phyloP scores from a whole-genome alignment of 495 filamentous ascomycete species.

The Usnea hakonensis region DNA sequence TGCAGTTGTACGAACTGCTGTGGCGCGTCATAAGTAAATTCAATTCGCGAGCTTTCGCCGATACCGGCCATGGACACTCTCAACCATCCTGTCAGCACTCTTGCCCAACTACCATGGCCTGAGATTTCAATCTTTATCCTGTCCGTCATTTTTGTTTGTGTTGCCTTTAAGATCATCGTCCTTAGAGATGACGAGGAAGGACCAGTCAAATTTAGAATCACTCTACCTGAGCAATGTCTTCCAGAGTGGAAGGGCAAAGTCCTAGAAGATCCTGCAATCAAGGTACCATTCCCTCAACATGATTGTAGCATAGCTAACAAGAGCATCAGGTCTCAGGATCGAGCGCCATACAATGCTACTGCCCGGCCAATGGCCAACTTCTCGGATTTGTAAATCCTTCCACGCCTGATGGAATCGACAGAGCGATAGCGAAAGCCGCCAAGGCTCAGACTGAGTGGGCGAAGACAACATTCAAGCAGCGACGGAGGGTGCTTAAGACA shows the following conservation, averaged over 20 bases:
- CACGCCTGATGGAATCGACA: constrained; percentile 71
- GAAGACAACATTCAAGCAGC: constrained; percentile 65
- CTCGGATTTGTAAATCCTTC: constrained; percentile 75
- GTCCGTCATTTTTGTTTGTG: constrained; percentile 19
- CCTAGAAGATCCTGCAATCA: constrained; percentile 54
- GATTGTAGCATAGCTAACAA: constrained; percentile 10
- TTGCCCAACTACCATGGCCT: constrained; percentile 1
- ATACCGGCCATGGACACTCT: constrained; percentile 9
- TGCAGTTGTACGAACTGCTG: too few relatives aligned
- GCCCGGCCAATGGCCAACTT: constrained; percentile 77
- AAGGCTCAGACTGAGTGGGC: constrained; percentile 77
- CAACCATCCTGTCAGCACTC: background rate
- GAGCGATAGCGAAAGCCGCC: constrained; percentile 63
- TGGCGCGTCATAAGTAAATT: background rate
- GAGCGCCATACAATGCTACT: constrained; percentile 74
- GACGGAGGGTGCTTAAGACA: constrained; percentile 72
- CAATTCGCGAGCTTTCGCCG: background rate
- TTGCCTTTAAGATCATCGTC: constrained; percentile 19
- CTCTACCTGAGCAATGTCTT: constrained; percentile 48
- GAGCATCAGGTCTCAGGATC: constrained; percentile 39
- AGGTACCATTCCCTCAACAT: constrained; percentile 26
- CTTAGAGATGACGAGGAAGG: constrained; percentile 34
- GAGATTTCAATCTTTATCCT: constrained; percentile 17
- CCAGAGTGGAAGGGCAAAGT: constrained; percentile 50
- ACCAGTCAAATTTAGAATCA: constrained; percentile 50